Conservation (phyloP, 208 protist genomes). For the Giardia muris region DNA sequence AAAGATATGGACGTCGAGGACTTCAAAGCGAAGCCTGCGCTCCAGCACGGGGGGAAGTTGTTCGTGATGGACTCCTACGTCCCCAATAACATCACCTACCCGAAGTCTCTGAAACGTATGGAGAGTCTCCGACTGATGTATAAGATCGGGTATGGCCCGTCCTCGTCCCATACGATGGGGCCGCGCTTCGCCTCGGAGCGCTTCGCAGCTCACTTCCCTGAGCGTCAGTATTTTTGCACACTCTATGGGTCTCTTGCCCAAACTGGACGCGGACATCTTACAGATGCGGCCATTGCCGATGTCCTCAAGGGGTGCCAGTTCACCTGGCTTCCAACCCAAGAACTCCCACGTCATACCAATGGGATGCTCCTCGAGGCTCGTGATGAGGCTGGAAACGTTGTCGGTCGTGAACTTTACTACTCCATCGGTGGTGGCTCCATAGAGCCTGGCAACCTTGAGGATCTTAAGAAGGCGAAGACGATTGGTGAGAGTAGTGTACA, state of each 20-base stretch:
- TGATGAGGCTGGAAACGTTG: background rate
- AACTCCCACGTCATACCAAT: conserved; percentile 1
- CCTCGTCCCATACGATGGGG: conserved; percentile 30
- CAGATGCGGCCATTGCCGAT: conserved; percentile 24
- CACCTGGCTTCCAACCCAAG: background rate
- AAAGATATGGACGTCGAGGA: conserved; percentile 1
- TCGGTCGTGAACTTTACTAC: background rate
- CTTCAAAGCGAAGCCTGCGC: background rate
- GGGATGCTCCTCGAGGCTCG: background rate
- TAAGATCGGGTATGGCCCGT: conserved; percentile 25
- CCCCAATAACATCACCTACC: background rate
- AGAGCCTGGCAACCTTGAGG: background rate
- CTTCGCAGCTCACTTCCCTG: background rate
- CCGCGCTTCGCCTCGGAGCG: background rate
- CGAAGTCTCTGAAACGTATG: background rate
- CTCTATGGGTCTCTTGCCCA: conserved; percentile 27
- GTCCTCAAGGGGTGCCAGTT: conserved; percentile 7
- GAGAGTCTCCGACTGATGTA: conserved; percentile 16
- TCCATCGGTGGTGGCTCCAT: conserved; percentile 14
- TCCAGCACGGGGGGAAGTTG: background rate
- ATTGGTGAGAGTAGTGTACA: background rate
- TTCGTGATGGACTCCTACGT: background rate
- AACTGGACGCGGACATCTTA: conserved; percentile 28
- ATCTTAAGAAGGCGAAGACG: background rate
- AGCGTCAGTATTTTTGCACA: background rate